Evolutionary conservation across 257 asterid genomes (phyloP).

Genomic region (Scutellaria barbata): DNA sequence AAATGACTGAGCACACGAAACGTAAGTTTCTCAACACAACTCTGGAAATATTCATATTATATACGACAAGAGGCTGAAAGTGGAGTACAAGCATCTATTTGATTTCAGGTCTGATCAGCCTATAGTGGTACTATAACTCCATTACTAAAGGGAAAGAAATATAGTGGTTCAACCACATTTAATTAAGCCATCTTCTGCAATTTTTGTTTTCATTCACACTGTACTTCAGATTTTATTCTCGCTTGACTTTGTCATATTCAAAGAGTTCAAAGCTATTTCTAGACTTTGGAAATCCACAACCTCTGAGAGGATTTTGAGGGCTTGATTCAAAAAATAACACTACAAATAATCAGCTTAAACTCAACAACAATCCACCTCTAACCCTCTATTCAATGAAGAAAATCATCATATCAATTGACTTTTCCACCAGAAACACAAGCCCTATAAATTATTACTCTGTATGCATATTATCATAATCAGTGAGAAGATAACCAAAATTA

Average conservation of each 20-base stretch:
- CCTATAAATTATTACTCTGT: neutral
- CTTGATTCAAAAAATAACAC: neutral
- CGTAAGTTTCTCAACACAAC: neutral
- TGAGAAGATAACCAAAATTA: neutral
- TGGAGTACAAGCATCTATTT: conserved; percentile 14
- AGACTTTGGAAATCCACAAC: conserved; percentile 10
- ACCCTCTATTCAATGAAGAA: conserved; percentile 5
- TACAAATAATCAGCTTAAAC: neutral
- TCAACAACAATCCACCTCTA: conserved; percentile 13
- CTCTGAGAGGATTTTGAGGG: neutral
- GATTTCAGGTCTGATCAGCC: neutral
- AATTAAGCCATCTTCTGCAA: conserved; percentile 1
- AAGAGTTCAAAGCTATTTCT: neutral
- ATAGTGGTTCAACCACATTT: conserved; percentile 24
- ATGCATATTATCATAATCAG: neutral
- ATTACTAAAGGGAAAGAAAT: neutral
- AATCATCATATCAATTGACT: neutral
- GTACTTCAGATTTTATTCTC: neutral
- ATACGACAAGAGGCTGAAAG: neutral
- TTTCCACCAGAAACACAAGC: neutral
- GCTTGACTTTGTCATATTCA: neutral
- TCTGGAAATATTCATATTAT: neutral
- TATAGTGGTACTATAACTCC: neutral
- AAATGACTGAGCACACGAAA: neutral
- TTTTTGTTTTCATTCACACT: neutral